Evolutionary conservation across 257 asterid genomes (phyloP), one percentile per base, ranked within the genome.

Genomic region (Ocimum tenuiflorum): DNA sequence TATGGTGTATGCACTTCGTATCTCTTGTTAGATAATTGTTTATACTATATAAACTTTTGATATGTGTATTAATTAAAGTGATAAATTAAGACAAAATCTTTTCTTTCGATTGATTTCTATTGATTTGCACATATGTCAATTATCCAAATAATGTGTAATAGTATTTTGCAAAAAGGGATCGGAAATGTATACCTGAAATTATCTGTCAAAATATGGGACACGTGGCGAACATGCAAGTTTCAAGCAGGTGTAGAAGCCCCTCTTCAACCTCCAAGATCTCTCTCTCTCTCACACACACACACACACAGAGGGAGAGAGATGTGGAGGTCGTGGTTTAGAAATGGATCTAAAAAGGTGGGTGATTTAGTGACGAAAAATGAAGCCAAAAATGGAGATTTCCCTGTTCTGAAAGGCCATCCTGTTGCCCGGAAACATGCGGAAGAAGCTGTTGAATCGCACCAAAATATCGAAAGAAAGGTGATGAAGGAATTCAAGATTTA

Each of bases 401-500:
- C 94, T 0, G 74, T 42, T 0, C 77, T 83, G 3, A 67, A 77
- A 73, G 85, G 79, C 0, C 95, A 80, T 22, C 86, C 84, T 6
- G 82, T 74, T 0, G 94, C 89, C 1, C 81, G 80, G 65, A 55
- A 70, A 60, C 90, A 83, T 45, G 95, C 94, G 0, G 63, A 75
- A 36, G 70, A 81, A 77, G 82, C 57, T 1, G 77, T 75, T 2
- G 82, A 72, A 20, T 67, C 84, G 0, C 71, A 79, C 4, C 52
- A 56, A 10, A 36, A 68, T 18, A 67, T 82, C 45, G 68, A 71
- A 27, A 50, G 18, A 0, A 62, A 27, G 0, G 45, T 36, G 31
- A 35, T 9, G 22, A 86, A 88, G 70, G 95, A 89, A 62, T 87
- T 88, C 83, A 81, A 72, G 79, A 83, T 87, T 35, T 89, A 89